phyloP scores from a whole-genome alignment of 2,329 filamentous ascomycete genomes.

The Huntiella decipiens region DNA sequence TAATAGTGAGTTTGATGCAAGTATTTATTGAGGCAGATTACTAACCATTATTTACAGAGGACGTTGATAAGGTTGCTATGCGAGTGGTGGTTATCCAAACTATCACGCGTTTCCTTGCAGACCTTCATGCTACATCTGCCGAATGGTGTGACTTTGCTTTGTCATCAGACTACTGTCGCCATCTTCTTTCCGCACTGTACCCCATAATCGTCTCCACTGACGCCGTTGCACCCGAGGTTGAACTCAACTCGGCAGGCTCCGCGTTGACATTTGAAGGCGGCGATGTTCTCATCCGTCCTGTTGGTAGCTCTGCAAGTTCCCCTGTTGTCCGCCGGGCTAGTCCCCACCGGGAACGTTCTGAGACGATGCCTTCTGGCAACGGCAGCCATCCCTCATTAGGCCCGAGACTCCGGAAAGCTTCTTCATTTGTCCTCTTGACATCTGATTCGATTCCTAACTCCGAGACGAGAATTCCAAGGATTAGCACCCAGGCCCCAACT shows the following conservation, averaged over 20 bases:
- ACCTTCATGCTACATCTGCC: constrained; percentile 56
- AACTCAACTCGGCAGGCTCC: constrained; percentile 69
- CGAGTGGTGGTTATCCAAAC: constrained; percentile 53
- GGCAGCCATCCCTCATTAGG: constrained; percentile 1
- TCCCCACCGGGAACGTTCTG: constrained; percentile 29
- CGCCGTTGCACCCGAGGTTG: constrained; percentile 61
- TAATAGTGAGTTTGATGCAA: constrained; percentile 25
- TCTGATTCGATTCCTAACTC: constrained; percentile 40
- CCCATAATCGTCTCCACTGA: constrained; percentile 78
- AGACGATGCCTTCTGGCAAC: constrained; percentile 22
- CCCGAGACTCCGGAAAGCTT: constrained; percentile 55
- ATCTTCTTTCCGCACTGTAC: constrained; percentile 64
- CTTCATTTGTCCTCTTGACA: constrained; percentile 79
- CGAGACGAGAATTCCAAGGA: not conserved
- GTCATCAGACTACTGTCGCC: constrained; percentile 61
- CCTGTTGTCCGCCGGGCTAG: constrained; percentile 43
- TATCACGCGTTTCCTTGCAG: constrained; percentile 58
- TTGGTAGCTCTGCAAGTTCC: constrained; percentile 39
- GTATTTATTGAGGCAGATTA: not conserved
- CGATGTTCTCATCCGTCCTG: constrained; percentile 64
- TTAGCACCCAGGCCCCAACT: not conserved
- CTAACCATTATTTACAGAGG: constrained; percentile 1
- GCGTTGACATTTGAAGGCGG: constrained; percentile 69
- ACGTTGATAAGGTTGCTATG: constrained; percentile 13
- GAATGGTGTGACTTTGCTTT: constrained; percentile 70